A percentile compares a stretch with the other conserved stretches of the same genome.
phyloP scores from a whole-genome alignment of 2,329 filamentous ascomycete genomes.

The Fusarium nelsonii region DNA sequence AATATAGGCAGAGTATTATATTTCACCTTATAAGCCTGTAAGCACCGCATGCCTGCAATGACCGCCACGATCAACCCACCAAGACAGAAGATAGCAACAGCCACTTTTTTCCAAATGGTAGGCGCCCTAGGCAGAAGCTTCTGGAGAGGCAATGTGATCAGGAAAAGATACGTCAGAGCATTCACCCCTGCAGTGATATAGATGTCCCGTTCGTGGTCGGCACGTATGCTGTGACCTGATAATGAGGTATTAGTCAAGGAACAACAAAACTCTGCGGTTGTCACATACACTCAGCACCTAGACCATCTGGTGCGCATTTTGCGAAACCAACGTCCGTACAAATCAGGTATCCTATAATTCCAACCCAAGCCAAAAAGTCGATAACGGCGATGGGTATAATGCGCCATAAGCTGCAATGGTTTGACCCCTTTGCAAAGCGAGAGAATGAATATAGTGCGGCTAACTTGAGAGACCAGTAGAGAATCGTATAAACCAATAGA shows the following conservation, averaged over 20 bases:
- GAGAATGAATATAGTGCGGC: background rate
- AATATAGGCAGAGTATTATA: no score
- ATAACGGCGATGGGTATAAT: background rate
- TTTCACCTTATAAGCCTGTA: background rate
- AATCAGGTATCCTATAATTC: background rate
- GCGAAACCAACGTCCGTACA: background rate
- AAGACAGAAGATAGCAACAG: background rate
- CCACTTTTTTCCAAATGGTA: background rate
- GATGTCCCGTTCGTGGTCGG: background rate
- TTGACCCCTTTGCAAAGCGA: background rate
- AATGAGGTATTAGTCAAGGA: background rate
- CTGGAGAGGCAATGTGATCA: background rate
- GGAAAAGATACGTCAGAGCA: background rate
- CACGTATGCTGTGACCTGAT: background rate
- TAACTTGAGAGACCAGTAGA: slow-evolving; percentile 41
- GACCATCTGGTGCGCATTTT: background rate
- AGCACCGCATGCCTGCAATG: background rate
- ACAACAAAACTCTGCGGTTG: no score
- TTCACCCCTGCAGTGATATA: background rate
- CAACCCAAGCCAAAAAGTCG: background rate
- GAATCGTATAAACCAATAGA: slow-evolving; percentile 63
- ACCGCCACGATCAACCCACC: background rate
- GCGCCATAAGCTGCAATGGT: background rate
- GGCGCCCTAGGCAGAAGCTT: background rate
- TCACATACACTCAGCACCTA: no score